phyloP scores from a whole-genome alignment of 169 alveolate species.

The Babesia gibsoni region DNA sequence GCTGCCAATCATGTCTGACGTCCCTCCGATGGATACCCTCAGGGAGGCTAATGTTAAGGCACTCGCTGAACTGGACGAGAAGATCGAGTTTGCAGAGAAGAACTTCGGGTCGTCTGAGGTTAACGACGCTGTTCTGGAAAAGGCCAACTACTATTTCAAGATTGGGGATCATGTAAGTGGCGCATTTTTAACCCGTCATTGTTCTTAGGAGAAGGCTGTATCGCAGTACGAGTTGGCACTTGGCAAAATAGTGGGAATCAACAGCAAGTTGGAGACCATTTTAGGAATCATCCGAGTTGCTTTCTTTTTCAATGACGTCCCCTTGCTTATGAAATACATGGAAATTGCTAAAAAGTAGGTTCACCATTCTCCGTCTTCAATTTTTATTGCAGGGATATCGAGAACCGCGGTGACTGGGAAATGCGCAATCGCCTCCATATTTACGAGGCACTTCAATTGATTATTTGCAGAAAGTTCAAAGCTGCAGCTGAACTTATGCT shows the following conservation, averaged over 20 bases:
- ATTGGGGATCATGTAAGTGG: slow-evolving; percentile 74
- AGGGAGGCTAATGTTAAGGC: slow-evolving; percentile 63
- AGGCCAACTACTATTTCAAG: slow-evolving; percentile 81
- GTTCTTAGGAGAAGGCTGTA: slow-evolving; percentile 71
- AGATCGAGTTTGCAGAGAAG: slow-evolving; percentile 85
- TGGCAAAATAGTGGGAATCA: slow-evolving; percentile 79
- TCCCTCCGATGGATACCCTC: slow-evolving; percentile 49
- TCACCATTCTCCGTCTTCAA: not conserved
- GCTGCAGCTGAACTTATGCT: slow-evolving; percentile 73
- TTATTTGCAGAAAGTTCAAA: slow-evolving; percentile 85
- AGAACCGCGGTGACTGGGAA: slow-evolving; percentile 98
- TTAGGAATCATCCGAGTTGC: slow-evolving; percentile 72
- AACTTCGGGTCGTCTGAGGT: slow-evolving; percentile 87
- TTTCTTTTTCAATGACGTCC: slow-evolving; percentile 66
- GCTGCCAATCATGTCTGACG: slow-evolving; percentile 57
- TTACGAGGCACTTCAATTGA: slow-evolving; percentile 84
- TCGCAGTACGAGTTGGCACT: slow-evolving; percentile 75
- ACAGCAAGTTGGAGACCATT: slow-evolving; percentile 73
- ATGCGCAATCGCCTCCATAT: slow-evolving; percentile 93
- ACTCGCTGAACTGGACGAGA: slow-evolving; percentile 75
- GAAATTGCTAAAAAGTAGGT: slow-evolving; percentile 67
- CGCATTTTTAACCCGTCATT: not conserved
- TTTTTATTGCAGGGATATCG: slow-evolving; percentile 76
- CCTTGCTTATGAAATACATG: slow-evolving; percentile 61
- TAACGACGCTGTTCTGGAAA: slow-evolving; percentile 86